phyloP scores from a whole-genome alignment of 352 stramenopile species.

The Blastocystis sp. region DNA sequence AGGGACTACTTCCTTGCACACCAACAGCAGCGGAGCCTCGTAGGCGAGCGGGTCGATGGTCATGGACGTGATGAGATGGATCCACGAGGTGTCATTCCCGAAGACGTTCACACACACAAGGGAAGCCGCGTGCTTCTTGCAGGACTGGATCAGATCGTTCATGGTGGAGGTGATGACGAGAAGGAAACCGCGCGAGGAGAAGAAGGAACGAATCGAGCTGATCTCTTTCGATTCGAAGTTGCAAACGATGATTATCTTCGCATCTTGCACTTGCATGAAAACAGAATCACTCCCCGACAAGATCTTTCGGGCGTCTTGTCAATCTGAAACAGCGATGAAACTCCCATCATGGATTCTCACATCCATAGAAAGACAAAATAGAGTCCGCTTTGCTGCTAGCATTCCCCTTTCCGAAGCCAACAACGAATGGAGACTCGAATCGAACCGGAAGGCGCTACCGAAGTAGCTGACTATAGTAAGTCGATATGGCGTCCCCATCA shows the following conservation, averaged over 20 bases:
- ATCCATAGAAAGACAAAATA: not conserved
- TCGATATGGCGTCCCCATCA: no score
- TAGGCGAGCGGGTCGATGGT: conserved; percentile 40
- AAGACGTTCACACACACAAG: conserved; percentile 39
- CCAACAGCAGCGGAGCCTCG: conserved; percentile 19
- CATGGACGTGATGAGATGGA: conserved; percentile 38
- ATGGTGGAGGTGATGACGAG: conserved; percentile 1
- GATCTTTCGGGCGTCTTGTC: not conserved
- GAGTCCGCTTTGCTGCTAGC: not conserved
- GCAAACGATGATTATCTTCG: conserved; percentile 51
- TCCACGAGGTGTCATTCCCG: conserved; percentile 68
- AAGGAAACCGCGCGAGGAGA: conserved; percentile 45
- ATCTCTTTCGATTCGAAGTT: not conserved
- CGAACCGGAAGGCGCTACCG: no score
- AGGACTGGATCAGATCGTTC: conserved; percentile 3
- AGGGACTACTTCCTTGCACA: conserved; percentile 4
- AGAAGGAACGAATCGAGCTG: conserved; percentile 4
- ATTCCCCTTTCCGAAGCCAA: no score
- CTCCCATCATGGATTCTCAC: not conserved
- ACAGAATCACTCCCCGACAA: no score
- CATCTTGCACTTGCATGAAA: not conserved
- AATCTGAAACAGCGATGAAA: not conserved
- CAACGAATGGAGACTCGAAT: no score
- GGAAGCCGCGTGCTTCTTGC: conserved; percentile 11
- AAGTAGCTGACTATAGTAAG: no score